A percentile compares a stretch with the other conserved stretches of the same genome.
Evolutionary conservation across 176 grass and related monocot genomes (phyloP).

Genomic region (Carex kokanica): DNA sequence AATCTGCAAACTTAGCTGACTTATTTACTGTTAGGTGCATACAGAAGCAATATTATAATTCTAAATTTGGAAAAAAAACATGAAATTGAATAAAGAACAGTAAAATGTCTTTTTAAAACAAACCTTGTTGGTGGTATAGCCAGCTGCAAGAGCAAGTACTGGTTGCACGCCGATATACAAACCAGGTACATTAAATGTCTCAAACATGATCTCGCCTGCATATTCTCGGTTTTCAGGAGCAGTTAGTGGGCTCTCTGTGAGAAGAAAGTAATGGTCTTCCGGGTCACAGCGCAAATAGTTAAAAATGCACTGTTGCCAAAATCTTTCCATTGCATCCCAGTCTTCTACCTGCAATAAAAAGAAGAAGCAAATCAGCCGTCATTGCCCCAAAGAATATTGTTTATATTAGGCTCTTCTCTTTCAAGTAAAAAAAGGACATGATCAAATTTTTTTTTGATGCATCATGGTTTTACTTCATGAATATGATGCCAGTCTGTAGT

Average conservation of each 20-base stretch:
- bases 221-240: constrained; percentile 89
- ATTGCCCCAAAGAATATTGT: not conserved
- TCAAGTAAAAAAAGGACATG: not conserved
- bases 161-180: constrained; percentile 90
- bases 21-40: not conserved
- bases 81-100: not conserved
- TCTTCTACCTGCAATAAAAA: constrained; percentile 60
- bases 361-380: not conserved
- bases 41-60: not conserved
- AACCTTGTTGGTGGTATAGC: constrained; percentile 96
- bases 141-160: constrained; percentile 87
- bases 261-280: constrained; percentile 92
- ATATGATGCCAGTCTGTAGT: not conserved
- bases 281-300: constrained; percentile 86
- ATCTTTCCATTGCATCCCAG: constrained; percentile 99
- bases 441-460: not conserved
- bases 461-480: not conserved
- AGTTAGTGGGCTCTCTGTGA: constrained; percentile 88
- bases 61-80: constrained; percentile 2
- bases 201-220: constrained; percentile 97
- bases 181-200: constrained; percentile 95
- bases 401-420: not conserved
- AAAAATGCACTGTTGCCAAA: constrained; percentile 99
- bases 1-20: not conserved
- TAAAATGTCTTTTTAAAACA: constrained; percentile 5